Conservation (phyloP, 1,284 basidiomycete species). For the Exobasidium rhododendri region DNA sequence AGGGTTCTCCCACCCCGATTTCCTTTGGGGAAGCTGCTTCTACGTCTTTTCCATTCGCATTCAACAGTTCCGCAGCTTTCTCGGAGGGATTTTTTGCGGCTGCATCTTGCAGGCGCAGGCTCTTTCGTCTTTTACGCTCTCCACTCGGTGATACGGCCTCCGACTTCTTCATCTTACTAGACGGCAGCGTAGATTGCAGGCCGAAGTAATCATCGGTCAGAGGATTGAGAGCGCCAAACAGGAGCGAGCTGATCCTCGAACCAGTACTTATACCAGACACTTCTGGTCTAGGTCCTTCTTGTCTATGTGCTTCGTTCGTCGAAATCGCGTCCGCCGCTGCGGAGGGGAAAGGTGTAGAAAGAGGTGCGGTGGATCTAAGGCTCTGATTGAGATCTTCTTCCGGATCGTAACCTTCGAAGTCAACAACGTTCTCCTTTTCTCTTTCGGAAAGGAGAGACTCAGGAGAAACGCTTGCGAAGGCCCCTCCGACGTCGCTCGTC, state of each 20-base stretch:
- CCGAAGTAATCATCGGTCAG: conserved; percentile 17
- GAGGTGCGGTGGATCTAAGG: conserved; percentile 4
- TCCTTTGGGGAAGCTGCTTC: neutral
- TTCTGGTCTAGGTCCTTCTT: neutral
- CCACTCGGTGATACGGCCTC: neutral
- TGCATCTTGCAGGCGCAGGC: neutral
- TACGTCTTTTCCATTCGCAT: neutral
- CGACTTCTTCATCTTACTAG: neutral
- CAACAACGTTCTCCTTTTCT: conserved; percentile 18
- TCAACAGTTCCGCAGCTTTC: neutral
- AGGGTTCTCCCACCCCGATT: neutral
- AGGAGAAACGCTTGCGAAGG: conserved; percentile 1
- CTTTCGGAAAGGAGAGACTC: conserved; percentile 23
- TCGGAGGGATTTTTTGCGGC: conserved; percentile 1
- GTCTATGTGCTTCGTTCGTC: neutral
- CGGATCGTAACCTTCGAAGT: conserved; percentile 19
- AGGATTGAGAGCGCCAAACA: conserved; percentile 11
- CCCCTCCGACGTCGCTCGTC: conserved; percentile 2
- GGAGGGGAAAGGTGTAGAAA: conserved; percentile 10
- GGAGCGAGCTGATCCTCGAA: conserved; percentile 5
- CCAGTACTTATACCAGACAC: neutral
- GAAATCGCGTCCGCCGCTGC: neutral
- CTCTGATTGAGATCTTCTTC: conserved; percentile 19
- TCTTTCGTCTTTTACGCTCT: neutral
- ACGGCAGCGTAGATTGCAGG: conserved; percentile 4